Evolutionary conservation across 2,329 filamentous ascomycete species (phyloP), one percentile per base, ranked within the genome.

Genomic region (Monosporascus ibericus): DNA sequence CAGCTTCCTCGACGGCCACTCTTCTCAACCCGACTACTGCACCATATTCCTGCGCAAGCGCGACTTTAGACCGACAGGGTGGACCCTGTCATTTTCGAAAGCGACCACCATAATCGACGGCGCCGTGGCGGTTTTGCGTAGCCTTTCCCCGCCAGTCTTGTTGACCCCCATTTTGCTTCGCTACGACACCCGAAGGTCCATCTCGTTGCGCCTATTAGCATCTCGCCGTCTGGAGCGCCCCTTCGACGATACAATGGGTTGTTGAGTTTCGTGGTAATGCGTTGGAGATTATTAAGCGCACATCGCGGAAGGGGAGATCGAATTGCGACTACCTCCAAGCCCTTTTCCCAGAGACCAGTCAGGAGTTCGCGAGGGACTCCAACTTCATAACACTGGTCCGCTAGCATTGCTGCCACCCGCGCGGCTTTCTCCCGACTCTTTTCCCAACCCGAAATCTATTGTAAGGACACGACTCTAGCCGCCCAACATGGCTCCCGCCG

Each of bases 401-500:
- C 17, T n/a, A 46, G 42, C 22, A 27, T 46, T 17, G 11, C 22
- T 22, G 22, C 25, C 14, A 14, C 42, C 22, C 17, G 42, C 14
- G 20, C n/a, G 7, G 24, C 14, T 11, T 17, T 17, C 6, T 2
- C 20, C 42, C 14, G 3, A 6, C n/a, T 6, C 6, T 44, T n/a
- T n/a, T 34, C 30, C 30, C 11, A 14, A 14, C 30, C 22, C 14
- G 14, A 25, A 15, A 8, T 25, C 22, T 46, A 30, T 27, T 17
- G 7, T 9, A 25, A 46, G 24, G 14, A 46, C 9, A 46, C 22
- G 3, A 6, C 15, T 24, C 22, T 27, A 46, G 24, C 20, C 6
- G 42, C 42, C 42, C 24, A 70, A 54, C 66, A 89, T 89, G 86
- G 80, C 82, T 58, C 59, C 76, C 56, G 75, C 81, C 63, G 89